Evolutionary conservation across 148 eudicot species (phyloP).

Genomic region (Rhododendron simsii): DNA sequence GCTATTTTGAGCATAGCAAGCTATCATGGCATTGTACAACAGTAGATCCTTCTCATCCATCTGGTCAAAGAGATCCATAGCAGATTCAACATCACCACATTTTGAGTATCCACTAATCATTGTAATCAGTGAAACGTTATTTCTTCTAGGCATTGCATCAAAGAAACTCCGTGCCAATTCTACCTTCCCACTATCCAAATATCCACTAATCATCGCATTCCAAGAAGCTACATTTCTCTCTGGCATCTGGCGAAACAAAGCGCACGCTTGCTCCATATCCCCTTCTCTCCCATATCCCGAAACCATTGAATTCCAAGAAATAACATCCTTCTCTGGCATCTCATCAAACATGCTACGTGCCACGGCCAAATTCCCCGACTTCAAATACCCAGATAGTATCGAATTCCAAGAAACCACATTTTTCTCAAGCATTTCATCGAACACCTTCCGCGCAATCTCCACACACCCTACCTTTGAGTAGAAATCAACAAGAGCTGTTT

Average conservation of each 20-base stretch:
- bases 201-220: conserved; percentile 77
- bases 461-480: conserved; percentile 62
- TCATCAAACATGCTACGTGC: conserved; percentile 52
- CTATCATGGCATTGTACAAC: conserved; percentile 70
- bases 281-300: conserved; percentile 56
- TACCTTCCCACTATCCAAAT: conserved; percentile 54
- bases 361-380: conserved; percentile 39
- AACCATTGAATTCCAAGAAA: conserved; percentile 85
- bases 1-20: conserved; percentile 77
- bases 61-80: conserved; percentile 35
- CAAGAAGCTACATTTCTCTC: conserved; percentile 66
- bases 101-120: conserved; percentile 74
- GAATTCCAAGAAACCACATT: conserved; percentile 91
- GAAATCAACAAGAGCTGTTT: conserved; percentile 66
- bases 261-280: conserved; percentile 56
- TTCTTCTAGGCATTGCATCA: conserved; percentile 63
- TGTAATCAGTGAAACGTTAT: conserved; percentile 56
- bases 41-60: conserved; percentile 41
- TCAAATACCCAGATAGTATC: conserved; percentile 53
- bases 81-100: conserved; percentile 61
- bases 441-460: conserved; percentile 51
- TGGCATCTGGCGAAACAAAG: conserved; percentile 57
- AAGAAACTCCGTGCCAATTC: conserved; percentile 52
- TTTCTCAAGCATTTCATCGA: conserved; percentile 54
- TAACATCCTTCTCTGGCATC: conserved; percentile 55